Base-by-base conservation (phyloP, 75 land plant genomes). In the Selaginella tamariscina region DNA sequence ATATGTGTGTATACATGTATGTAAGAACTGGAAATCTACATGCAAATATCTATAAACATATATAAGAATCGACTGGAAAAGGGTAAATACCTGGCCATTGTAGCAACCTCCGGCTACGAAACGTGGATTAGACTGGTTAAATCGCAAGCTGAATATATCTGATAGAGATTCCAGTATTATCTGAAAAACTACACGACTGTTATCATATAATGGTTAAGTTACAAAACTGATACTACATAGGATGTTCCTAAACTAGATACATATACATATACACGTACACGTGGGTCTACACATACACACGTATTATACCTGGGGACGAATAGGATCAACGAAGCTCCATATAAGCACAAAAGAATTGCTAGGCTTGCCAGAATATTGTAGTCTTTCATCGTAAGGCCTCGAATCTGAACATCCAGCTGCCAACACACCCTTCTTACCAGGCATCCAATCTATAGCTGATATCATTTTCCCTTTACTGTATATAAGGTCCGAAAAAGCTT, bases 391-490 rank as follows among this genome's bases (percentile, higher is more conserved):
- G 69, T 70, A 72, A 13, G 76, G 55, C 56, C 56, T 54, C 28
- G 75, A 64, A 0, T 75, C 79, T 27, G 75, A 54, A 20, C 69
- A 32, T 0, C 75, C 75, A 31, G 75, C 75, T 55, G 79, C 79
- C 15, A 77, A 1, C n/a, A 77, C 56, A 0, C 79, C 79, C 1
- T 74, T 8, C 32, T 65, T 68, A 2, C 75, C 79, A 54, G 79
- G 79, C 79, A 77, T 77, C 79, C 79, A 77, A 65, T 77, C 79
- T 29, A 77, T 73, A 2, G 71, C 65, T 0, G 79, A 77, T 0
- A 77, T 68, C 79, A 77, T 72, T 55, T 77, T 77, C 2, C 59
- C 70, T 39, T 73, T 72, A 15, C 79, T 74, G 65, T 77, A 77
- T 27, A 31, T 30, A 1, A 77, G 67, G 22, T 73, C 75, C 29